Evolutionary conservation across 148 eudicot genomes (phyloP), one percentile per base, ranked within the genome.

Genomic region (Polygonum aviculare): DNA sequence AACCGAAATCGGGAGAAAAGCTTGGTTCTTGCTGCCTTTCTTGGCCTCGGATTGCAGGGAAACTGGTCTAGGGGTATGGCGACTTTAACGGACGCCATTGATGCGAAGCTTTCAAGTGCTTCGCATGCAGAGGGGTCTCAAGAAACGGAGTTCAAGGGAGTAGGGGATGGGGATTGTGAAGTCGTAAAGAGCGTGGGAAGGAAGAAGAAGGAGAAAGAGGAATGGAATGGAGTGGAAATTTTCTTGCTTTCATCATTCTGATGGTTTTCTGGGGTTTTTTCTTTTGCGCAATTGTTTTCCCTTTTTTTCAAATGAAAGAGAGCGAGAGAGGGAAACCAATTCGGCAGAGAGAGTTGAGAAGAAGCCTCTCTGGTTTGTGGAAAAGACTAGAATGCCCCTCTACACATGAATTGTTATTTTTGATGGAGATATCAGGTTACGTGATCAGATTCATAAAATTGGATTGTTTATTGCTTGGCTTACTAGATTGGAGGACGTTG

Each of bases 331-430:
- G 39, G 69, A 62, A 62, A 62, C 69, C 14, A 62, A 65, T 67
- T 14, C 10, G 19, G 72, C 72, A 15, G 2, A 11, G 39, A 65
- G 71, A 36, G 36, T 33, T 65, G 71, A 35, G 59, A 52, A 52
- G 59, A 52, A 5, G 59, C 5, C 59, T 22, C 35, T 59, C 35
- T 59, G 47, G 10, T 59, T 19, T 2, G 0, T 15, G 0, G 15
- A 67, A 67, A 67, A 35, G 72, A 67, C 72, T 45, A 67, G 5
- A 67, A 67, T 67, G 72, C 72, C 72, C 72, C 72, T 67, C 7
- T 36, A 2, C 36, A 7, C 47, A 44, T 26, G 31, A 26, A 1
- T 26, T 26, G 31, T 26, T 26, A 26, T 26, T 26, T 26, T 26
- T 26, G 31, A 26, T 26, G 31, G 31, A 26, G 31, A 26, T 1